A percentile compares a stretch with the other conserved stretches of the same genome.
phyloP scores from a whole-genome alignment of 495 filamentous ascomycete genomes.

The Xylaria nigripes region DNA sequence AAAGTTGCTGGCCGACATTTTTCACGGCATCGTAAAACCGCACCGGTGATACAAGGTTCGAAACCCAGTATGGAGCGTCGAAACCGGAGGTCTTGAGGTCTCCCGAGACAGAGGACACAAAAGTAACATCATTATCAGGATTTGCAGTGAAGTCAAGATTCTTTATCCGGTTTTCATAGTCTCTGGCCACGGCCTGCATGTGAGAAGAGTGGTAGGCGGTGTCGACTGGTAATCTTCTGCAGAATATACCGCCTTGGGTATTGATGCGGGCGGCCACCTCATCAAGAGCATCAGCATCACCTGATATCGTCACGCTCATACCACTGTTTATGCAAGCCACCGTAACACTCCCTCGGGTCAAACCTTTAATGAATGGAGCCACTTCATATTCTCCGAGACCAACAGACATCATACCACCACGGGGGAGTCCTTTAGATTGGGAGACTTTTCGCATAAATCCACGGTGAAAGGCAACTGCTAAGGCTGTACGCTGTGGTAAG shows the following conservation, averaged over 20 bases:
- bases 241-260: constrained; percentile 26
- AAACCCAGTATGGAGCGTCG: background rate
- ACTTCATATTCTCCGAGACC: constrained; percentile 31
- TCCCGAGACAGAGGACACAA: constrained; percentile 20
- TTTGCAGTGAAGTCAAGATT: background rate
- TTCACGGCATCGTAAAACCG: background rate
- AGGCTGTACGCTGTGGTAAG: constrained; percentile 12
- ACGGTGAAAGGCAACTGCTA: background rate
- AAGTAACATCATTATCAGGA: background rate
- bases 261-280: constrained; percentile 22
- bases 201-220: constrained; percentile 40
- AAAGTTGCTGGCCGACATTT: background rate
- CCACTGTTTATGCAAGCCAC: constrained; percentile 41
- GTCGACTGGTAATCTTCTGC: constrained; percentile 29
- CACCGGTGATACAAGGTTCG: background rate
- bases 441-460: background rate
- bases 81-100: background rate
- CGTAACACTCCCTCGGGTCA: constrained; percentile 17
- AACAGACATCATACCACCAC: constrained; percentile 42
- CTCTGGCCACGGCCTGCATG: constrained; percentile 32
- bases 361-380: constrained; percentile 18
- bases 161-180: constrained; percentile 19
- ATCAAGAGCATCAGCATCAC: constrained; percentile 25
- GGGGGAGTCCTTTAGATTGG: background rate
- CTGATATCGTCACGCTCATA: constrained; percentile 35